Conservation (phyloP, 805 yeast genomes). For the Tetrapisispora fleetii region DNA sequence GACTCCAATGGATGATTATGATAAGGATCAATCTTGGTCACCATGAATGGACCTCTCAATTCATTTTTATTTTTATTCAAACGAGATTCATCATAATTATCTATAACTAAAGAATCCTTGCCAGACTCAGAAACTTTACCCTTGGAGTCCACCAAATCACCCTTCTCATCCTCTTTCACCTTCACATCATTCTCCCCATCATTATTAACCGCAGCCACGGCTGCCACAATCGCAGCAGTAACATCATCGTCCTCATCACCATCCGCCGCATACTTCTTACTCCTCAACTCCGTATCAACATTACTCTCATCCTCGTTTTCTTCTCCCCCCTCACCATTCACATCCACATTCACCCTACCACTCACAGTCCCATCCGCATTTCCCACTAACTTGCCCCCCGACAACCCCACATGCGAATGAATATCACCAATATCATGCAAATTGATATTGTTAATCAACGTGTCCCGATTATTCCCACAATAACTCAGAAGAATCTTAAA, state of each 20-base stretch:
- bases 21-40: conserved; percentile 28
- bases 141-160: not conserved
- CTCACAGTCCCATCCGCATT: not conserved
- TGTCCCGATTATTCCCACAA: conserved; percentile 16
- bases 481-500: conserved; percentile 27
- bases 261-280: conserved; percentile 1
- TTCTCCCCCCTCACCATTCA: conserved; percentile 6
- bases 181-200: not conserved
- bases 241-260: conserved; percentile 21
- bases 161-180: not conserved
- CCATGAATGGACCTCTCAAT: conserved; percentile 24
- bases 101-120: not conserved
- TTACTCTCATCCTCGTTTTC: conserved; percentile 4
- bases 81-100: not conserved
- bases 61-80: not conserved
- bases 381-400: not conserved
- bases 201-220: conserved; percentile 24
- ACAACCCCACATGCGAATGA: conserved; percentile 1
- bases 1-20: conserved; percentile 29
- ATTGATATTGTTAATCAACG: not conserved
- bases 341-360: conserved; percentile 1
- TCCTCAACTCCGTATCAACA: not conserved
- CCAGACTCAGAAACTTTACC: not conserved
- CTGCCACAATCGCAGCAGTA: conserved; percentile 29
- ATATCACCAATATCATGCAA: conserved; percentile 4